Base-by-base conservation (phyloP, 345 rosid genomes). In the Pugionium dolabratum region DNA sequence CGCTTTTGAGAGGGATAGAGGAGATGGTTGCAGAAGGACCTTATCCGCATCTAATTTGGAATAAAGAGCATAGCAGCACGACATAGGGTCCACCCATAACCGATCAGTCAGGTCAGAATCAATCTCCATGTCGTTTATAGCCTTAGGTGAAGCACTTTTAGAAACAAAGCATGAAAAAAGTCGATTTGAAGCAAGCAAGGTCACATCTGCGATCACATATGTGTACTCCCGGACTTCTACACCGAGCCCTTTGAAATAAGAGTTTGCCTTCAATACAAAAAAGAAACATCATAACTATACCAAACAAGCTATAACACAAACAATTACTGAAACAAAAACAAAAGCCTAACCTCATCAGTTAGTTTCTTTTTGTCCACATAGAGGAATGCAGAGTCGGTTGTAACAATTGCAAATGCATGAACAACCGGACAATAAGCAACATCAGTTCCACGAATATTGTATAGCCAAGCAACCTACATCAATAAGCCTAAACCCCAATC, bases 381-480 rank as follows among this genome's bases (percentile, higher is more conserved):
- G 50, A 90, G 76, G 72, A 88, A 88, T 47, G 91, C 95, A 52
- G 90, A 81, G 26, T 72, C 72, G 50, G 54, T 59, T 10, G 95
- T 88, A 41, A 94, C 84, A 32, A 94, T 78, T 32, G 97, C 96
- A 78, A 90, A 94, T 3, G 97, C 94, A 76, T 94, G 97, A 75
- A 84, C 97, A 74, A 94, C 96, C 0, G 99, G 99, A 77, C 86
- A 79, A 56, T 84, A 91, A 67, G 95, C 74, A 26, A 94, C 95
- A 76, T 94, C 99, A 61, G 62, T 81, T 70, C 99, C 99, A 61
- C 97, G 96, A 51, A 94, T 82, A 70, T 94, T 94, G 75, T 82
- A 94, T 67, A 90, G 59, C 99, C 99, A 94, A 76, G 99, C 99
- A 82, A 94, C 99, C 98, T 92, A 83, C 76, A 83, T 29, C 61